Evolutionary conservation across 2,329 filamentous ascomycete genomes (phyloP).

Genomic region (Reticulascus tulasneorum): DNA sequence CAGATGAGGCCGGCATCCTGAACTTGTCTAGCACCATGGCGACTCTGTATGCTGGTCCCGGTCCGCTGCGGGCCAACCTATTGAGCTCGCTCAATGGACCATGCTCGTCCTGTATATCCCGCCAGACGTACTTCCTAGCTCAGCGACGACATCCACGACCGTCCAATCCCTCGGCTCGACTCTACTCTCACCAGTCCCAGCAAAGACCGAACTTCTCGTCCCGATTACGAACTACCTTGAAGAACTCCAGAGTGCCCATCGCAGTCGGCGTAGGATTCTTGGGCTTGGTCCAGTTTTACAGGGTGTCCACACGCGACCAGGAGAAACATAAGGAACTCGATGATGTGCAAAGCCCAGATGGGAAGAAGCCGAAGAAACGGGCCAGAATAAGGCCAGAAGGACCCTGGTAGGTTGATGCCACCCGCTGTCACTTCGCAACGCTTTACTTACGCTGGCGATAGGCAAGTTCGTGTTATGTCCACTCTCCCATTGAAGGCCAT

Average conservation of each 20-base stretch:
- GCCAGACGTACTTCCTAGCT: constrained; percentile 11
- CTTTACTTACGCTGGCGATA: no score
- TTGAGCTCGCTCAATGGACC: constrained; percentile 24
- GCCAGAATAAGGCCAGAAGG: constrained; percentile 72
- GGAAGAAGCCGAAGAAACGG: constrained; percentile 44
- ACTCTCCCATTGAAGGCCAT: constrained; percentile 87
- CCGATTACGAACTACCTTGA: constrained; percentile 45
- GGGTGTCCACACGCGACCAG: constrained; percentile 57
- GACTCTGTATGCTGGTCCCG: constrained; percentile 29
- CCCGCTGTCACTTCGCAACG: no score
- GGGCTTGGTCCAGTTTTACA: constrained; percentile 79
- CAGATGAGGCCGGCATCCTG: no score
- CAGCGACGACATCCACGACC: constrained; percentile 15
- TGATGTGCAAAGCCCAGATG: constrained; percentile 35
- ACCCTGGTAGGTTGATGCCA: constrained; percentile 89
- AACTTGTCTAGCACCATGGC: constrained; percentile 21
- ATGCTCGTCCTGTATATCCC: constrained; percentile 17
- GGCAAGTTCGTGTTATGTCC: constrained; percentile 92
- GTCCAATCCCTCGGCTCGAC: constrained; percentile 21
- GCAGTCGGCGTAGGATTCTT: constrained; percentile 82
- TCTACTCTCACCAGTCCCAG: constrained; percentile 38
- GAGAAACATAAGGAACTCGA: constrained; percentile 47
- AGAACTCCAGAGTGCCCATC: constrained; percentile 64
- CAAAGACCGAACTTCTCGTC: constrained; percentile 48
- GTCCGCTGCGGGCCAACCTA: constrained; percentile 27